These are phyloP conservation scores for Boletus austroedulis DNA, from an alignment of 1,284 basidiomycete genomes.

Conservation along the genomic window DNA sequence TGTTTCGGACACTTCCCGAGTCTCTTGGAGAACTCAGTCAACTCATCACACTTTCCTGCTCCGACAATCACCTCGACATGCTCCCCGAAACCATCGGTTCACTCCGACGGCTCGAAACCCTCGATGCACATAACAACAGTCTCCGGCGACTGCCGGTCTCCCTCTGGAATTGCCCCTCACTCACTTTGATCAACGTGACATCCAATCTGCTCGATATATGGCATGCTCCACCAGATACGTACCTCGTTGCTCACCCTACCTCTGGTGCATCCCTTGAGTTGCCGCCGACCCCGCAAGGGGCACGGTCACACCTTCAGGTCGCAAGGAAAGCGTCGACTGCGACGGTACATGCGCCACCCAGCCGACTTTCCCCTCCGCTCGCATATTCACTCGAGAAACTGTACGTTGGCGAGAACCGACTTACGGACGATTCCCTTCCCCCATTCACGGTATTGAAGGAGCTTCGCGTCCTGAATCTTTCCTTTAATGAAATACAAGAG, in stretches of 20 bases:
- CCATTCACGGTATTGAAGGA: slow-evolving; percentile 74
- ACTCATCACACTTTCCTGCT: slow-evolving; percentile 79
- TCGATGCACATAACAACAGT: slow-evolving; percentile 94
- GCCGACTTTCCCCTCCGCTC: slow-evolving; percentile 58
- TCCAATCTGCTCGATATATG: slow-evolving; percentile 84
- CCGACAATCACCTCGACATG: slow-evolving; percentile 83
- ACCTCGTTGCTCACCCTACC: slow-evolving; percentile 10
- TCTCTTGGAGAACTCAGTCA: slow-evolving; percentile 71
- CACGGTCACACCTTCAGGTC: slow-evolving; percentile 23
- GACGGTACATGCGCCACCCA: slow-evolving; percentile 20
- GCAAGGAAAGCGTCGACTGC: slow-evolving; percentile 28
- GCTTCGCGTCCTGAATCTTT: slow-evolving; percentile 84
- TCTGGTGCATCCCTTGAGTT: slow-evolving; percentile 26
- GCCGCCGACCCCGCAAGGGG: slow-evolving; percentile 8
- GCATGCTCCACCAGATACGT: slow-evolving; percentile 54
- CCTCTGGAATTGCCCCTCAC: slow-evolving; percentile 83
- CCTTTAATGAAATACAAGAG: slow-evolving; percentile 95
- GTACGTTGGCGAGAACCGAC: slow-evolving; percentile 86
- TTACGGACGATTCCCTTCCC: slow-evolving; percentile 81
- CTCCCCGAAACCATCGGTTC: slow-evolving; percentile 80
- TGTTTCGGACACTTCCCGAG: slow-evolving; percentile 83
- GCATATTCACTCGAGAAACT: slow-evolving; percentile 73
- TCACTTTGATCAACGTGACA: slow-evolving; percentile 80
- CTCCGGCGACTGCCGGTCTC: slow-evolving; percentile 72
- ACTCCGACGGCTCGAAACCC: slow-evolving; percentile 70